phyloP scores from a whole-genome alignment of 768 basidiomycete genomes.

The Gautieria morchelliformis region DNA sequence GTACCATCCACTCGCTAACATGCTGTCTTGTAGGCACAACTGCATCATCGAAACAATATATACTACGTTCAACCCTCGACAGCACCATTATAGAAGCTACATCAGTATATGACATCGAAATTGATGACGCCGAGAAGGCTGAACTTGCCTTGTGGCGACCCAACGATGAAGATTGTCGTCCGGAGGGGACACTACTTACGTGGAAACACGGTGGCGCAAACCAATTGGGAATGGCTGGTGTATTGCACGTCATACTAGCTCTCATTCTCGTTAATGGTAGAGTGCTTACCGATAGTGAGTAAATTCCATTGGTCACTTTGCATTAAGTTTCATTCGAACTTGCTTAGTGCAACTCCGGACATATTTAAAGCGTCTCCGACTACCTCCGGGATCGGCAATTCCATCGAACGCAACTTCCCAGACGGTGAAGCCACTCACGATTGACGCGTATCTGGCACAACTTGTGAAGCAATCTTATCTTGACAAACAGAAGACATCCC shows the following conservation, averaged over 20 bases:
- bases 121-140: constrained; percentile 36
- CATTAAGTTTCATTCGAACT: not conserved
- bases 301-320: not conserved
- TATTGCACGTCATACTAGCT: constrained; percentile 74
- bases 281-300: constrained; percentile 64
- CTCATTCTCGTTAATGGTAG: constrained; percentile 78
- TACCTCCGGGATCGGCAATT: constrained; percentile 25
- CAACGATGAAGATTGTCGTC: constrained; percentile 41
- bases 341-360: constrained; percentile 59
- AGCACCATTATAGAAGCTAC: constrained; percentile 53
- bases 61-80: constrained; percentile 69
- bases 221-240: constrained; percentile 58
- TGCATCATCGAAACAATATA: constrained; percentile 67
- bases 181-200: constrained; percentile 61
- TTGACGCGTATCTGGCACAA: constrained; percentile 57
- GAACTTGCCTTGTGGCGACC: constrained; percentile 38
- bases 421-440: constrained; percentile 34
- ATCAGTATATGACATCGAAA: constrained; percentile 35
- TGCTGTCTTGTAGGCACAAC: constrained; percentile 33
- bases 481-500: constrained; percentile 46
- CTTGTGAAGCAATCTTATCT: constrained; percentile 71
- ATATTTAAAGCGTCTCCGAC: constrained; percentile 58
- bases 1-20: not conserved
- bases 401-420: constrained; percentile 12
- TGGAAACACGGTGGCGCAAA: constrained; percentile 49